Base-by-base conservation (phyloP, 139 green algal genomes). In the Edaphochlamys debaryana region DNA sequence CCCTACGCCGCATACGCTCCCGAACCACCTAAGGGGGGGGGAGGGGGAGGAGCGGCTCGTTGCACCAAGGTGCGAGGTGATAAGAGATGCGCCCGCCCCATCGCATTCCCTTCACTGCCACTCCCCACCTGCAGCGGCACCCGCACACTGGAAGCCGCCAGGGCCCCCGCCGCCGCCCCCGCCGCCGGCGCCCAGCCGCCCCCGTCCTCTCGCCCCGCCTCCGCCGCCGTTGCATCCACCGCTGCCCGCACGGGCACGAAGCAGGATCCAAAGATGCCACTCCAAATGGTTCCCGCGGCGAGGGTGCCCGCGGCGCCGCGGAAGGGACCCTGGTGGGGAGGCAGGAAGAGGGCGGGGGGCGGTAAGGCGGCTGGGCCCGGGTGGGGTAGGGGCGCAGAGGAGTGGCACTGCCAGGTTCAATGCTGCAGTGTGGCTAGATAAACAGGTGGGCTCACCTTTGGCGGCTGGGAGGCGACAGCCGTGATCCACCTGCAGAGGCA, bases 181-280 rank as follows among this genome's bases (percentile, higher is more conserved):
- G 54, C 36, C 54, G 48, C 37, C 36, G 72, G 72, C 7, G 54
- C 72, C 72, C 72, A 79, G 19, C 9, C 45, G 8, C 48, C 29
- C 20, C 66, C 48, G 6, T 45, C 48, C 0, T 45, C n/a, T 7
- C 48, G 70, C 19, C n/a, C n/a, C n/a, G n/a, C n/a, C n/a, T n/a
- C n/a, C n/a, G n/a, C n/a, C n/a, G 22, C 45, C 0, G 70, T 50
- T 2, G 70, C 70, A 19, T 78, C 70, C 45, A 64, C 70, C 32
- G 48, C 70, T 1, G 45, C 45, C 19, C 70, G 70, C 4, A 20
- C 32, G 4, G 70, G 70, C 32, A 78, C 70, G 32, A 66, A 78
- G 40, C 64, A 32, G 0, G 70, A 78, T 19, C 70, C 70, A 32
- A 78, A 78, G 48, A 78, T 66, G 45, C 70, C 70, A 17, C 40